Evolutionary conservation across 1,139 yeast species (phyloP), one percentile per base, ranked within the genome.

Genomic region (Pichia sp.): DNA sequence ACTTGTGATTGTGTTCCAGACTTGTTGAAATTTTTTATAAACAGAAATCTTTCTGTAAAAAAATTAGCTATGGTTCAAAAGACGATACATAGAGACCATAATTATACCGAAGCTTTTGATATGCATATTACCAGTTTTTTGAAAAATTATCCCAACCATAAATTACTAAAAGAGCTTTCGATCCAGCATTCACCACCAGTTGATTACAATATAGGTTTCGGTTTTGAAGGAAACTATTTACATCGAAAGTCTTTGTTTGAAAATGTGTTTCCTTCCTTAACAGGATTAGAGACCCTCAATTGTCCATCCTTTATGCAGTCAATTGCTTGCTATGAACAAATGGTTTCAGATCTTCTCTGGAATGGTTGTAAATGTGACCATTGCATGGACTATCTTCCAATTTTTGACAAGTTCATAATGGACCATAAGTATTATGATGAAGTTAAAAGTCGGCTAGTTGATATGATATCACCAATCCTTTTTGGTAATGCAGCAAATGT

Each of bases 281-380:
- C 50, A 5, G 60, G 64, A 8, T 60, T 72, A 32, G 60, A 71
- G 38, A 64, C 63, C 1, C 54, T 82, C 8, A 60, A 71, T 3
- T 66, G 78, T 1, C 86, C 88, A 2, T 74, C 77, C 8, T 64
- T 79, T 38, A 56, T 83, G 43, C 75, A 76, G 43, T 62, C 78
- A 0, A 62, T 80, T 25, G 67, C 85, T 0, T 73, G 84, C 45
- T 83, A 81, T 56, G 91, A 82, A 49, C 79, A 78, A 43, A 60
- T 80, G 8, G 76, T 79, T 60, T 79, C 84, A 42, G 81, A 79
- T 46, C 49, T 82, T 40, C 58, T 83, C 32, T 83, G 89, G 88
- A 82, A 80, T 55, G 89, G 89, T 0, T 82, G 91, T 57, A 70
- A 69, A 41, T 82, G 93, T 55, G 46, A 50, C 0, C 73, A 69